Evolutionary conservation across 306 rosid genomes (phyloP).

Genomic region (Corylus americana): DNA sequence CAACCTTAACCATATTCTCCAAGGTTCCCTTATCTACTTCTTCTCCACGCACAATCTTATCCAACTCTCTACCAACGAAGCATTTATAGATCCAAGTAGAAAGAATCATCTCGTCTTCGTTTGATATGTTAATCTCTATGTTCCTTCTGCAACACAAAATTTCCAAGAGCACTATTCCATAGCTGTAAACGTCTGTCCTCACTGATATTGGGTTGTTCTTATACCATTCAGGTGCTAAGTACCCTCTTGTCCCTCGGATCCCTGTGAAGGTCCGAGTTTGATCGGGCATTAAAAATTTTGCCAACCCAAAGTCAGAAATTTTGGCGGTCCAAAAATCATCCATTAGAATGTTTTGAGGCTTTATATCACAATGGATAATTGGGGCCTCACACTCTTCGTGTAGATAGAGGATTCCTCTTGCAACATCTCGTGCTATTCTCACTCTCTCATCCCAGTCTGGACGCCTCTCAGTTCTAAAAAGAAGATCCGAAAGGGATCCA

Average conservation of each 20-base stretch:
- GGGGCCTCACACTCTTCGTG: neutral
- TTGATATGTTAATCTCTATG: neutral
- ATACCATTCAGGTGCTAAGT: slow-evolving; percentile 25
- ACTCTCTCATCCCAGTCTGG: too few species aligned
- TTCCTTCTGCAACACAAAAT: slow-evolving; percentile 16
- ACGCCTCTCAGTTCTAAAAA: too few species aligned
- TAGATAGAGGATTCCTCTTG: neutral
- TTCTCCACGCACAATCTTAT: slow-evolving; percentile 8
- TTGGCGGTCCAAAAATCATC: slow-evolving; percentile 12
- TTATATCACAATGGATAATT: slow-evolving; percentile 9
- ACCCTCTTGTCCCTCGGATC: slow-evolving; percentile 1
- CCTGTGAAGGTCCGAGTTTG: slow-evolving; percentile 12
- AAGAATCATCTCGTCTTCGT: slow-evolving; percentile 15
- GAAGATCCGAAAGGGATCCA: too few species aligned
- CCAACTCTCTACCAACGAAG: slow-evolving; percentile 12
- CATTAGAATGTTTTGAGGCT: slow-evolving; percentile 14
- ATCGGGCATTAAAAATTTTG: slow-evolving; percentile 1
- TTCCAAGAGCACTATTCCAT: slow-evolving; percentile 21
- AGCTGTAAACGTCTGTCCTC: slow-evolving; percentile 20
- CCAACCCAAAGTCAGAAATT: slow-evolving; percentile 10
- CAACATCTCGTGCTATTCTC: neutral
- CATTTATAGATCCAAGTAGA: slow-evolving; percentile 21
- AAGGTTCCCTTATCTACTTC: slow-evolving; percentile 22
- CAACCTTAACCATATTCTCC: slow-evolving; percentile 18
- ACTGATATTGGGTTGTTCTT: slow-evolving; percentile 23